Conservation (phyloP, 805 yeast species). For the Candida sakaeoensis region DNA sequence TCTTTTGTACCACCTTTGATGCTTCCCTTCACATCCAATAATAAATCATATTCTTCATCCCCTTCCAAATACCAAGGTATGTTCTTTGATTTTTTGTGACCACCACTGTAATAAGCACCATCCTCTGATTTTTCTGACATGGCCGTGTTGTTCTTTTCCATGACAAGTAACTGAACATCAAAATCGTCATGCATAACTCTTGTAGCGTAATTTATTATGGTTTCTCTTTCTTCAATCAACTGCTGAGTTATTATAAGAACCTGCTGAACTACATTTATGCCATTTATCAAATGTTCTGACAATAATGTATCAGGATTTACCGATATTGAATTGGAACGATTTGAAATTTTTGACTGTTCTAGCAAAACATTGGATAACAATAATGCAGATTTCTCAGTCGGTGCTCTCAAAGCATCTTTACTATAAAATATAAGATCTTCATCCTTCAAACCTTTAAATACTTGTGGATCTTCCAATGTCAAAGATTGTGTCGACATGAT, state of each 20-base stretch:
- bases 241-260: constrained; percentile 46
- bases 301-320: constrained; percentile 38
- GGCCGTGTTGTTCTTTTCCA: constrained; percentile 41
- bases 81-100: constrained; percentile 36
- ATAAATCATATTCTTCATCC: constrained; percentile 54
- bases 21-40: constrained; percentile 63
- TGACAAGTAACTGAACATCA: constrained; percentile 53
- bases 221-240: constrained; percentile 67
- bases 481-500: constrained; percentile 67
- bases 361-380: constrained; percentile 45
- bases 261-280: constrained; percentile 31
- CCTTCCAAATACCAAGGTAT: constrained; percentile 72
- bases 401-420: constrained; percentile 33
- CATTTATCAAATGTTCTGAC: constrained; percentile 33
- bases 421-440: constrained; percentile 45
- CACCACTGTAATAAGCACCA: constrained; percentile 27
- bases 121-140: constrained; percentile 36
- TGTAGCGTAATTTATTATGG: constrained; percentile 67
- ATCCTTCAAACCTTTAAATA: constrained; percentile 59
- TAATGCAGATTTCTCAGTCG: constrained; percentile 49
- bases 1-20: constrained; percentile 81
- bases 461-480: constrained; percentile 72
- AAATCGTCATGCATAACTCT: constrained; percentile 75
- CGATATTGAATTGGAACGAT: constrained; percentile 30
- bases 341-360: constrained; percentile 35